These are phyloP conservation scores for Verticillium alfalfae DNA, from an alignment of 2,329 filamentous ascomycete species.

Conservation along the genomic window DNA sequence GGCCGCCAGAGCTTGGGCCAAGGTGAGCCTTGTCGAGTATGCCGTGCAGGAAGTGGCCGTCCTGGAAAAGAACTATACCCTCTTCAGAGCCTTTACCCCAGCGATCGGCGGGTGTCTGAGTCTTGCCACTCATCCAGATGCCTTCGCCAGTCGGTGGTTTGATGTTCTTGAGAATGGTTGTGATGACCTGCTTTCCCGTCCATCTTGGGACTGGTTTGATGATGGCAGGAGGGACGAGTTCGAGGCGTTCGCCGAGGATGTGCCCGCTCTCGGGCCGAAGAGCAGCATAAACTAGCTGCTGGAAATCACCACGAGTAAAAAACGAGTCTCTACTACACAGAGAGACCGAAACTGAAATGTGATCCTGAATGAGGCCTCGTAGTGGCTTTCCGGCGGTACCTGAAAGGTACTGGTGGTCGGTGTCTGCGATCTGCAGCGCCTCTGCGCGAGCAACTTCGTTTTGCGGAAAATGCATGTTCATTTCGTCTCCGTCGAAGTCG, in stretches of 20 bases:
- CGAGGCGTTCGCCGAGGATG: conserved; percentile 74
- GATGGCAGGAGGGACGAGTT: conserved; percentile 74
- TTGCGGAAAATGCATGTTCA: conserved; percentile 99
- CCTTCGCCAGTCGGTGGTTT: conserved; percentile 70
- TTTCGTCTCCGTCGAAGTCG: conserved; percentile 98
- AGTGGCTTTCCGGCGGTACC: conserved; percentile 90
- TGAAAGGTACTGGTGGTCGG: conserved; percentile 94
- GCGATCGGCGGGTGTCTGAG: conserved; percentile 68
- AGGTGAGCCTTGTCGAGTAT: conserved; percentile 96
- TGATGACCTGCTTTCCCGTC: conserved; percentile 96
- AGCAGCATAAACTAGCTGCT: conserved; percentile 88
- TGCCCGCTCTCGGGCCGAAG: conserved; percentile 87
- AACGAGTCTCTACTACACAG: conserved; percentile 89
- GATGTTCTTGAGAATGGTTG: conserved; percentile 89
- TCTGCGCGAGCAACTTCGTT: conserved; percentile 93
- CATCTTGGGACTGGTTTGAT: conserved; percentile 76
- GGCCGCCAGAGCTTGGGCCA: conserved; percentile 77
- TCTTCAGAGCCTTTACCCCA: conserved; percentile 80
- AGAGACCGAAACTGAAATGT: conserved; percentile 89
- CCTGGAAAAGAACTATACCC: conserved; percentile 72
- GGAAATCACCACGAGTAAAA: conserved; percentile 82
- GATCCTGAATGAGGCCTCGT: conserved; percentile 95
- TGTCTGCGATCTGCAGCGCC: conserved; percentile 88
- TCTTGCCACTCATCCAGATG: conserved; percentile 73
- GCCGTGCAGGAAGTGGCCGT: conserved; percentile 82